Conservation (phyloP, 352 stramenopile species). For the Phytophthora meadii region DNA sequence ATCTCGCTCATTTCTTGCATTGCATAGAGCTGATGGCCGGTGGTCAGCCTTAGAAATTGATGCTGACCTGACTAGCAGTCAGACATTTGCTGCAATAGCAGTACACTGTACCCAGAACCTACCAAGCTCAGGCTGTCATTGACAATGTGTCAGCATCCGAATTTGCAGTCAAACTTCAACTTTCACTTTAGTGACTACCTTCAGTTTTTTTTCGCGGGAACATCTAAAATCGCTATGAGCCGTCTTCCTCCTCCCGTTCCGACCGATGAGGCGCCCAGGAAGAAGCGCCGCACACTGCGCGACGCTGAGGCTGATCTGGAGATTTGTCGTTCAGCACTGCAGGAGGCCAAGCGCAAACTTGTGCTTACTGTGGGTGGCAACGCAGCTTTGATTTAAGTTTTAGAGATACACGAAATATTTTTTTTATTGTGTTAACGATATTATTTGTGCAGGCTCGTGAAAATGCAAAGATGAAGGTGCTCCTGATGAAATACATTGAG, state of each 20-base stretch:
- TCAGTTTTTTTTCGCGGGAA: conserved; percentile 24
- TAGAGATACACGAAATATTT: background rate
- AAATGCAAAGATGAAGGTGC: conserved; percentile 88
- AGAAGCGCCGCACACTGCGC: conserved; percentile 76
- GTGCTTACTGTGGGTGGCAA: conserved; percentile 55
- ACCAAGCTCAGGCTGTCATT: no score
- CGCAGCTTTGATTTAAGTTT: background rate
- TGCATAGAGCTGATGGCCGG: background rate
- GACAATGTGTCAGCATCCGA: no score
- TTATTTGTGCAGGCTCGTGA: conserved; percentile 58
- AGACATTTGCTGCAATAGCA: no score
- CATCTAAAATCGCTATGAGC: conserved; percentile 15
- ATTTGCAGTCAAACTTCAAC: conserved; percentile 3
- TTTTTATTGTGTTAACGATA: background rate
- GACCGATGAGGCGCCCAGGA: conserved; percentile 44
- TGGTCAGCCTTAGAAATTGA: no score
- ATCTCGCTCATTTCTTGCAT: conserved; percentile 15
- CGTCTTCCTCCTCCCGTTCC: conserved; percentile 14
- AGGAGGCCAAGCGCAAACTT: conserved; percentile 70
- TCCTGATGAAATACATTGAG: conserved; percentile 89
- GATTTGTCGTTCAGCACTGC: conserved; percentile 49
- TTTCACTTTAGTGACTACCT: conserved; percentile 1
- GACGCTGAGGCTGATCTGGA: conserved; percentile 73
- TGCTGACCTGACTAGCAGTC: no score
- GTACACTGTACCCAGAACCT: no score